Evolutionary conservation across 371 early-diverging fungal genomes (phyloP), one percentile per base, ranked within the genome.

Genomic region (Lichtheimia ramosa): DNA sequence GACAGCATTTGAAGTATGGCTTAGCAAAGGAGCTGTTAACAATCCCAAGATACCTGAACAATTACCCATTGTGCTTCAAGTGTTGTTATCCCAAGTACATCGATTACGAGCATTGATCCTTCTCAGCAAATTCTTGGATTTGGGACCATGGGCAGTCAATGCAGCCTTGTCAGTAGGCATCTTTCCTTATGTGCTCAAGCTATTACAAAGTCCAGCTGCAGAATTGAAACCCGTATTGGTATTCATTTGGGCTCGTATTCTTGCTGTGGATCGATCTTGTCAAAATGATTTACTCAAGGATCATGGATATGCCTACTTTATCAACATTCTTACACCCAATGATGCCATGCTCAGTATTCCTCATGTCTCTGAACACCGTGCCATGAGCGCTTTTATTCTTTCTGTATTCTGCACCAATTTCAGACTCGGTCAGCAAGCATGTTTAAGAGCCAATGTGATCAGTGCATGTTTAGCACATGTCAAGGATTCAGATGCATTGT

Each of bases 1-100:
- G 55, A 92, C 94, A 21, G 97, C 97, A 0, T 98, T 98, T 65
- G 96, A 97, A 64, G 92, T 97, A 8, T 98, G 98, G 98, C 80
- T 98, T 34, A 73, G 88, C n/a, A 91, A 84, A 66, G 88, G 87
- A 27, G 79, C 89, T 42, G 81, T 85, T 39, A 61, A 61, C 49
- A 71, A 79, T 18, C 82, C 85, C 20, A 86, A 86, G 39, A 88
- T 93, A 3, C 97, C 98, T 0, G 92, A 93, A 62, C 97, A 97
- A 71, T 73, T 98, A 52, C 97, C 98, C 2, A 95, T 96, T 57
- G 94, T 98, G 5, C 78, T 98, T 24, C 98, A 98, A 64, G 98
- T 98, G 12, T 71, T 98, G 40, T 78, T 98, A 18, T 92, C 92
- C 73, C 97, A 98, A 70, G 90, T 90, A 14, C 96, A 97, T 82